phyloP scores from a whole-genome alignment of 768 basidiomycete species.

The Lactarius sanguifluus region DNA sequence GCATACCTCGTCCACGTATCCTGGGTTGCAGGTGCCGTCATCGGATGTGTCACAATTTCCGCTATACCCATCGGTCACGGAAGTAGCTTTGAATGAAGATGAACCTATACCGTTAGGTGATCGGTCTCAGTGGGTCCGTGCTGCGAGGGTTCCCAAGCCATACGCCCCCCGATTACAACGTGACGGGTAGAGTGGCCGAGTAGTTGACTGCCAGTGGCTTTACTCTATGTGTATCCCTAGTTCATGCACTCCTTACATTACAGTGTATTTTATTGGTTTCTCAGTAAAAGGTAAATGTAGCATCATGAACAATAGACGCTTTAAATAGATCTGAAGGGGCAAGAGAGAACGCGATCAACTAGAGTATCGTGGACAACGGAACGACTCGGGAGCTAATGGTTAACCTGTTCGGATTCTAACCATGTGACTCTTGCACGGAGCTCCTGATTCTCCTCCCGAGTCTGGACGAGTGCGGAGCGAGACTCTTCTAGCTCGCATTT shows the following conservation, averaged over 20 bases:
- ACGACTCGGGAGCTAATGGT: background rate
- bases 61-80: slow-evolving; percentile 39
- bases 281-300: background rate
- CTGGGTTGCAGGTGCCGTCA: background rate
- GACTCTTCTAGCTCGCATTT: slow-evolving; percentile 49
- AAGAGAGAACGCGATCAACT: background rate
- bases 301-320: background rate
- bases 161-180: background rate
- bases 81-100: slow-evolving; percentile 47
- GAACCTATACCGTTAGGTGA: slow-evolving; percentile 55
- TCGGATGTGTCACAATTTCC: slow-evolving; percentile 1
- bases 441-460: slow-evolving; percentile 54
- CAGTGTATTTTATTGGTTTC: background rate
- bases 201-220: background rate
- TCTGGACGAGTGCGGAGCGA: slow-evolving; percentile 44
- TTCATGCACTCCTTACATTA: background rate
- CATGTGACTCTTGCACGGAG: slow-evolving; percentile 35
- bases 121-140: slow-evolving; percentile 42
- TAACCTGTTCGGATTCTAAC: slow-evolving; percentile 15
- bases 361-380: background rate
- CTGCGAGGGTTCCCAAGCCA: slow-evolving; percentile 21
- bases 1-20: background rate
- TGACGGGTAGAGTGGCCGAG: background rate
- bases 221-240: slow-evolving; percentile 1
- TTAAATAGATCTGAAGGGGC: background rate